phyloP scores from a whole-genome alignment of 306 rosid species.

The Vigna hirtella region DNA sequence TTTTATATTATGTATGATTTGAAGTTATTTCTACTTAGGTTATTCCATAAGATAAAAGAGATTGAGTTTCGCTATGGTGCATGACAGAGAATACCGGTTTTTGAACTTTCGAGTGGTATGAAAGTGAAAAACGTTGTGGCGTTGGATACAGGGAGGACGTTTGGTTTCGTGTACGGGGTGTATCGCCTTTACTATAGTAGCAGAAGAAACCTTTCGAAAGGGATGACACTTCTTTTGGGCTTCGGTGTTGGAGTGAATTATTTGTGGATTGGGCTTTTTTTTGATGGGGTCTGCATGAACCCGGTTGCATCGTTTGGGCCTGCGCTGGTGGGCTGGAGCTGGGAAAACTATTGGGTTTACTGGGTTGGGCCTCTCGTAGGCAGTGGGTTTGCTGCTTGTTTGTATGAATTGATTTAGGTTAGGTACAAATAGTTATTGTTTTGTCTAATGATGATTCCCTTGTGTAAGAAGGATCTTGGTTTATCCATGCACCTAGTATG shows the following conservation, averaged over 20 bases:
- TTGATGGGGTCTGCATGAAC: conserved; percentile 58
- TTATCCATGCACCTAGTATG: background rate
- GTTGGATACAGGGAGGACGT: conserved; percentile 70
- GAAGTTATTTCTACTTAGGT: too few species aligned
- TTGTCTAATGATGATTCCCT: too few species aligned
- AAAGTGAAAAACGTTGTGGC: conserved; percentile 56
- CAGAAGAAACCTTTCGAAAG: conserved; percentile 32
- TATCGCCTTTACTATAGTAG: conserved; percentile 57
- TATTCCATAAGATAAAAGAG: too few species aligned
- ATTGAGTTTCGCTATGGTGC: background rate
- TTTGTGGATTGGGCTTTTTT: conserved; percentile 69
- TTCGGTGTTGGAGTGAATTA: conserved; percentile 70
- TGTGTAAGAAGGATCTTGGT: background rate
- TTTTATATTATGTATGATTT: too few species aligned
- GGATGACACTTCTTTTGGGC: conserved; percentile 69
- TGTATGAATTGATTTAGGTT: too few species aligned
- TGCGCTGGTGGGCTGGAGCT: conserved; percentile 62
- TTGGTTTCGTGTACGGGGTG: conserved; percentile 65
- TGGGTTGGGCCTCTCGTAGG: conserved; percentile 80
- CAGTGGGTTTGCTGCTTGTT: conserved; percentile 52
- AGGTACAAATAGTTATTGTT: background rate
- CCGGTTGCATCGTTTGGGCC: conserved; percentile 58
- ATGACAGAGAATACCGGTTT: conserved; percentile 50
- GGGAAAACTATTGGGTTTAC: conserved; percentile 69
- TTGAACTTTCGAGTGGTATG: conserved; percentile 43